phyloP scores from a whole-genome alignment of 2,329 filamentous ascomycete genomes.

The Diaporthe australafricana region DNA sequence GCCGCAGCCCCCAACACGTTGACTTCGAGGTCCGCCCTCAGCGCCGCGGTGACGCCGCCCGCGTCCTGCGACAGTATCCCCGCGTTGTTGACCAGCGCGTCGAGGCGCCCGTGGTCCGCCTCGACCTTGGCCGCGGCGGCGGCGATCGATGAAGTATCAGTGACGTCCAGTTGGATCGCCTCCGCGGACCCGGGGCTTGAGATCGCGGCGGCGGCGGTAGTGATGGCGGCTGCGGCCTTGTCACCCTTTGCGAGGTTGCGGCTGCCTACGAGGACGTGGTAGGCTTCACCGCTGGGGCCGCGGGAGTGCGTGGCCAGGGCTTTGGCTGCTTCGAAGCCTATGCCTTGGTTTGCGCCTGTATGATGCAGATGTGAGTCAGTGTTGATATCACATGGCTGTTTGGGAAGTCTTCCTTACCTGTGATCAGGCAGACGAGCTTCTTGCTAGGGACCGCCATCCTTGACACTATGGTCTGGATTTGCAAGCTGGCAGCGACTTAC shows the following conservation, averaged over 20 bases:
- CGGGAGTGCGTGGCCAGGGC: slow-evolving; percentile 33
- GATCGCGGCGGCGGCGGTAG: not conserved
- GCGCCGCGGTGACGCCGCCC: slow-evolving; percentile 6
- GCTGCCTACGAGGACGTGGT: slow-evolving; percentile 44
- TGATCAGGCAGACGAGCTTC: slow-evolving; percentile 1
- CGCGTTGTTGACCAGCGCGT: slow-evolving; percentile 49
- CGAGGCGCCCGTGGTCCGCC: slow-evolving; percentile 37
- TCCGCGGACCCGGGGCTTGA: not conserved
- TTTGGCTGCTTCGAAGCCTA: slow-evolving; percentile 44
- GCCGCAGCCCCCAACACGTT: slow-evolving; percentile 20
- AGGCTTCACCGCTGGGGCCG: slow-evolving; percentile 35
- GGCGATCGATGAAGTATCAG: slow-evolving; percentile 38
- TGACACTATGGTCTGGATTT: not conserved
- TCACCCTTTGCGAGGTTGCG: slow-evolving; percentile 42
- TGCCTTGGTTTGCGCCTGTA: slow-evolving; percentile 37
- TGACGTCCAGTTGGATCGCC: slow-evolving; percentile 40
- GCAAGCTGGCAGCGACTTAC: too few relatives aligned
- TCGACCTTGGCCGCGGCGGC: slow-evolving; percentile 37
- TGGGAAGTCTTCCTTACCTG: not conserved
- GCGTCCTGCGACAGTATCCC: slow-evolving; percentile 30
- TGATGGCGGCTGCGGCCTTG: slow-evolving; percentile 34
- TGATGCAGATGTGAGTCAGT: not conserved
- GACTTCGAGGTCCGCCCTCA: slow-evolving; percentile 22
- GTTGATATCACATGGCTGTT: too few relatives aligned
- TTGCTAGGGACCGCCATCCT: not conserved